phyloP scores from a whole-genome alignment of 1,284 basidiomycete species.

The Coniophora puteana region DNA sequence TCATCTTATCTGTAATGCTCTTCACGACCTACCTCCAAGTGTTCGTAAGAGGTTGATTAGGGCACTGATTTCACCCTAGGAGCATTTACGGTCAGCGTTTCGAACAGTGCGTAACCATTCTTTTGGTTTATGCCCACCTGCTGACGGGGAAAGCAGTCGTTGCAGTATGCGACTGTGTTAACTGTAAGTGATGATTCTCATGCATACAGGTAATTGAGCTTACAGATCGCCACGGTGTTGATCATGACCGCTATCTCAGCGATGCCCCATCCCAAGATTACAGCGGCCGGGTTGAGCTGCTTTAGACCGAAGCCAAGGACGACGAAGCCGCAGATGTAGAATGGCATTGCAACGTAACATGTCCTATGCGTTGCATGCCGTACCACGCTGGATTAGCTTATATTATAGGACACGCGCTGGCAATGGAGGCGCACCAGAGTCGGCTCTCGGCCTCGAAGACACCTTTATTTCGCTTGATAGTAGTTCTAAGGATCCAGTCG shows the following conservation, averaged over 20 bases:
- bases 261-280: constrained; percentile 69
- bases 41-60: constrained; percentile 48
- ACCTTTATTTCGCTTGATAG: constrained; percentile 56
- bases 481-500: constrained; percentile 60
- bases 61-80: constrained; percentile 48
- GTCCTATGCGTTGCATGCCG: constrained; percentile 38
- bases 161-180: constrained; percentile 45
- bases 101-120: background rate
- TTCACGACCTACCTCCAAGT: constrained; percentile 34
- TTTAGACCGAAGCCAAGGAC: constrained; percentile 56
- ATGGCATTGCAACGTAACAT: constrained; percentile 57
- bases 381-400: background rate
- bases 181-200: background rate
- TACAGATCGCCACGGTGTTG: constrained; percentile 61
- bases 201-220: constrained; percentile 14
- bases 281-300: constrained; percentile 48
- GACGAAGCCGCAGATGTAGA: constrained; percentile 65
- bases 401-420: background rate
- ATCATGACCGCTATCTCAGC: constrained; percentile 60
- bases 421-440: constrained; percentile 46
- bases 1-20: background rate
- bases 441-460: constrained; percentile 72
- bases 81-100: background rate
- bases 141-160: constrained; percentile 39
- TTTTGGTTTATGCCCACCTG: too few species aligned